phyloP scores from a whole-genome alignment of 2,329 filamentous ascomycete species.

The Cercospora nicotianae region DNA sequence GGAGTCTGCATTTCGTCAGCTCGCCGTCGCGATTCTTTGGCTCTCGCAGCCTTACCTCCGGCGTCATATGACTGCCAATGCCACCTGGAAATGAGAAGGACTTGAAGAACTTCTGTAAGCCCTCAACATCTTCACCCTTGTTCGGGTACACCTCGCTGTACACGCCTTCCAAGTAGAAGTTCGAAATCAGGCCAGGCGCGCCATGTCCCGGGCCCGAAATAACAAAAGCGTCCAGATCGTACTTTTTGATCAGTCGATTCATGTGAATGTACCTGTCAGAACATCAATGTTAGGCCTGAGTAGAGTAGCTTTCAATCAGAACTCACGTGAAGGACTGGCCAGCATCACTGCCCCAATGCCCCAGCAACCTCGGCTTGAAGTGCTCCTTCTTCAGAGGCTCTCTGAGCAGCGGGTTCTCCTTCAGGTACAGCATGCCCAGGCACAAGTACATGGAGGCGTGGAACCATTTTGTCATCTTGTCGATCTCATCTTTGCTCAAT shows the following conservation, averaged over 20 bases:
- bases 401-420: conserved; percentile 69
- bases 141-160: conserved; percentile 77
- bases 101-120: conserved; percentile 76
- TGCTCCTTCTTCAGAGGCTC: conserved; percentile 69
- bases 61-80: conserved; percentile 74
- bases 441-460: conserved; percentile 72
- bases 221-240: conserved; percentile 68
- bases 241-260: conserved; percentile 79
- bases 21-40: too few relatives aligned
- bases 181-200: conserved; percentile 72
- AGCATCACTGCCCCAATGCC: conserved; percentile 78
- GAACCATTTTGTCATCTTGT: conserved; percentile 71
- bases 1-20: conserved; percentile 60
- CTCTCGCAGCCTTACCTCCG: conserved; percentile 3
- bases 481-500: conserved; percentile 64
- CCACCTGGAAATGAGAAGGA: conserved; percentile 80
- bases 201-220: conserved; percentile 77
- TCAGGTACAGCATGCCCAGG: conserved; percentile 78
- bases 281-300: conserved; percentile 10
- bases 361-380: conserved; percentile 71
- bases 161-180: conserved; percentile 74
- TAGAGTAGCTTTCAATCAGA: not conserved
- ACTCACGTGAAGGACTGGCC: conserved; percentile 69
- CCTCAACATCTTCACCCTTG: conserved; percentile 66
- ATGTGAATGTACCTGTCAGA: conserved; percentile 66